These are phyloP conservation scores for Pythium sukuiense DNA, from an alignment of 352 stramenopile species.

Conservation along the genomic window DNA sequence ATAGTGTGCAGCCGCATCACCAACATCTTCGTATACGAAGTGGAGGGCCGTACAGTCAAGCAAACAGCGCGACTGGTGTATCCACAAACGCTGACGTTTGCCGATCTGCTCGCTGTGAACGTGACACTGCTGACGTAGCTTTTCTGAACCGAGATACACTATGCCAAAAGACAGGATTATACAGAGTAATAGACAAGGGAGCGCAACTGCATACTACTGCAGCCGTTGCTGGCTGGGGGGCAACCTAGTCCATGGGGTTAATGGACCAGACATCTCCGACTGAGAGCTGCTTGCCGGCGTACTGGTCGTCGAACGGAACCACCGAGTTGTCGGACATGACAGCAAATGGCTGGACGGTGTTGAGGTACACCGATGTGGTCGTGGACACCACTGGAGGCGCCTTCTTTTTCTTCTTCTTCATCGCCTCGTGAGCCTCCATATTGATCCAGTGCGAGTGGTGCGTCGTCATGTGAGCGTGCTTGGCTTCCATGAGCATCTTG, in stretches of 20 bases:
- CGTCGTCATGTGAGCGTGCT: constrained; percentile 9
- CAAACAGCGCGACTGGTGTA: constrained; percentile 32
- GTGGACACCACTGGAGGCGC: constrained; percentile 18
- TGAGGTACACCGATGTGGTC: constrained; percentile 30
- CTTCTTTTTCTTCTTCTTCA: constrained; percentile 33
- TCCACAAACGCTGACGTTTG: constrained; percentile 29
- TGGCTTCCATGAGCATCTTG: constrained; percentile 27
- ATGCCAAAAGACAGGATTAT: constrained; percentile 3
- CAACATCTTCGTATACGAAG: constrained; percentile 52
- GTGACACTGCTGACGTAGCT: constrained; percentile 30
- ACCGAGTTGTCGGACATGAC: constrained; percentile 30
- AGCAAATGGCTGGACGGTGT: constrained; percentile 29
- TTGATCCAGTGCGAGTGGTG: constrained; percentile 20
- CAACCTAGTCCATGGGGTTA: constrained; percentile 28
- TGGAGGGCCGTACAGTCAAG: constrained; percentile 28
- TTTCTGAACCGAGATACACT: neutral
- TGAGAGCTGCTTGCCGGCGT: constrained; percentile 24
- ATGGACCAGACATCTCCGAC: constrained; percentile 16
- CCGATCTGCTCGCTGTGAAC: constrained; percentile 28
- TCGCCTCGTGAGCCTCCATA: constrained; percentile 28
- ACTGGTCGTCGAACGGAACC: constrained; percentile 34
- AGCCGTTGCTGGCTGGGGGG: neutral
- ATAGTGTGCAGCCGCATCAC: constrained; percentile 34
- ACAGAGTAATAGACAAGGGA: neutral
- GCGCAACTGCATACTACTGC: neutral